phyloP scores from a whole-genome alignment of 2,329 filamentous ascomycete genomes.

The Xylariaceae sp. region DNA sequence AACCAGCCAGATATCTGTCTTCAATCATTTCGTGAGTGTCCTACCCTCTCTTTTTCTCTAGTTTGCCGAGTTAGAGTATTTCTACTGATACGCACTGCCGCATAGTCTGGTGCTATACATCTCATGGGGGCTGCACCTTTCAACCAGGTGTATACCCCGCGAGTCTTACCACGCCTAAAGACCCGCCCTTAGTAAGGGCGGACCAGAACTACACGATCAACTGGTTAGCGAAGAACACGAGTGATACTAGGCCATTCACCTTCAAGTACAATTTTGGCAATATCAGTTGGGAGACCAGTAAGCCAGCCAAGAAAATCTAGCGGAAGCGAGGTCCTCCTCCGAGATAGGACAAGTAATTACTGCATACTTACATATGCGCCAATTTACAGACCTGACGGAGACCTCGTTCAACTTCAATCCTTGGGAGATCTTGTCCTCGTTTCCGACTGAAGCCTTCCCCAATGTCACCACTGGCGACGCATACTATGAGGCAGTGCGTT shows the following conservation, averaged over 20 bases:
- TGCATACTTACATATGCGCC: background rate
- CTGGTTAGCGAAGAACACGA: background rate
- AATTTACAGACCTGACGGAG: background rate
- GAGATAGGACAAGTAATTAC: background rate
- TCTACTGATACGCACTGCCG: too few species aligned
- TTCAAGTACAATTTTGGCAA: background rate
- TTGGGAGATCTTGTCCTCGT: background rate
- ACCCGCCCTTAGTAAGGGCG: background rate
- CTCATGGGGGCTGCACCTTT: background rate
- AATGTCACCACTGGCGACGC: background rate
- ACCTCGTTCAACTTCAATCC: background rate
- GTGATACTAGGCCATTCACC: background rate
- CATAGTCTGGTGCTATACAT: background rate
- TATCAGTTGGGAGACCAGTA: background rate
- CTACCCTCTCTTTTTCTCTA: too few species aligned
- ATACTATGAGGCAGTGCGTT: too few species aligned
- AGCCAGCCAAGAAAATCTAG: too few species aligned
- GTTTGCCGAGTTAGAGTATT: too few species aligned
- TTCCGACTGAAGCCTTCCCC: background rate
- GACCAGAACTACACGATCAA: background rate
- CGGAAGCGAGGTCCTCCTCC: background rate
- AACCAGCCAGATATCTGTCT: too few species aligned
- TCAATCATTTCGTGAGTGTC: too few species aligned
- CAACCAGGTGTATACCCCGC: background rate
- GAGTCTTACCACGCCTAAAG: background rate